Conservation (phyloP, 2,329 filamentous ascomycete species). For the Colletotrichum sp. region DNA sequence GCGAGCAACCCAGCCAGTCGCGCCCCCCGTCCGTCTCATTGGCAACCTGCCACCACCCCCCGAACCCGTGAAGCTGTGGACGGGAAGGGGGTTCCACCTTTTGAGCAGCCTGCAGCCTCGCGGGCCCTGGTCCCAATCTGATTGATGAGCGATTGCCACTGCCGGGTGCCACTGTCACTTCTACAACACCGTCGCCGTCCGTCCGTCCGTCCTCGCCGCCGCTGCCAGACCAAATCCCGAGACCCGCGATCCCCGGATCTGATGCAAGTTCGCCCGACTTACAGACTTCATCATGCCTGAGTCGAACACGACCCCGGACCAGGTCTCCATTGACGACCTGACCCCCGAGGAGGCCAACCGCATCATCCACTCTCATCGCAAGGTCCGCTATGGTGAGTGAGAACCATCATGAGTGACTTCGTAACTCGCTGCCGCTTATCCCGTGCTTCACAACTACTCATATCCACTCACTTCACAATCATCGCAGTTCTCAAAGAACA, state of each 20-base stretch:
- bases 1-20: background rate
- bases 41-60: background rate
- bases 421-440: background rate
- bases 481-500: background rate
- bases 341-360: conserved; percentile 70
- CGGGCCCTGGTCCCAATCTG: background rate
- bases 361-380: conserved; percentile 73
- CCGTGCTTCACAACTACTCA: background rate
- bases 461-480: background rate
- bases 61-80: background rate
- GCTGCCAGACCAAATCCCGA: background rate
- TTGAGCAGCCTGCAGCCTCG: background rate
- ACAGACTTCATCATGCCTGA: conserved; percentile 44
- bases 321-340: conserved; percentile 58
- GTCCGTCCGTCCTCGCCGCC: background rate
- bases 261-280: background rate
- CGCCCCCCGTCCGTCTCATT: background rate
- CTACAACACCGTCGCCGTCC: background rate
- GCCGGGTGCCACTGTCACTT: background rate
- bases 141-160: background rate
- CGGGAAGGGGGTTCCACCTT: conserved; percentile 7
- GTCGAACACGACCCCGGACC: conserved; percentile 47
- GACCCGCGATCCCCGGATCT: background rate
- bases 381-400: conserved; percentile 70
- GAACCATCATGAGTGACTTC: background rate